Base-by-base conservation (phyloP, 2,329 filamentous ascomycete genomes). In the Tolypocladium sp. region DNA sequence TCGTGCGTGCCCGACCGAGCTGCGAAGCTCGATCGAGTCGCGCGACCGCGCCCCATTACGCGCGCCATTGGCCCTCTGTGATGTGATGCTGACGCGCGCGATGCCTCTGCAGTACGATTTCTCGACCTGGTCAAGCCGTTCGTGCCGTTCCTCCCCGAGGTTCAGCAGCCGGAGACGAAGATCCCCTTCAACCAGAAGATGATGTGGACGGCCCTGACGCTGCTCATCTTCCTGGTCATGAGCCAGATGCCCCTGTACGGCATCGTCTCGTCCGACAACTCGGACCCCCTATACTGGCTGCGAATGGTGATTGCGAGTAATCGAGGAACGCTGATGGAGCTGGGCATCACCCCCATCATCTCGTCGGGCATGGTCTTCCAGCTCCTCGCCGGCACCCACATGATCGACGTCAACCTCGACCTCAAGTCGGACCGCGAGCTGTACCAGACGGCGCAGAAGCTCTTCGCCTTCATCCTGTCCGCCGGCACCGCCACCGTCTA, bases 291-390 rank as follows among this genome's bases (percentile, higher is more conserved):
- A 71, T 99, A 99, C 86, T 99, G 94, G 94, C 85, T 99, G 73
- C 90, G 94, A 78, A 97, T 99, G 93, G 97, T 99, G 87, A 87
- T 97, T 85, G 94, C 94, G 73, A 96, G 91, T 89, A 99, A 99
- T 77, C 87, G 92, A 72, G 92, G 92, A 77, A 96, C 92, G 33
- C 76, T 96, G 75, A 96, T 96, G 92, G 92, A 96, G 74, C 74
- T 96, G 80, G 92, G 92, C 82, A 94, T 97, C 70, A 96, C 94
- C 30, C 95, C 95, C 70, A 99, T 99, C 78, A 97, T 99, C 79
- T 97, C 94, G 62, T 97, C 94, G 42, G 94, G 94, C 79, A 99
- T 99, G 94, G 92, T 99, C 72, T 99, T 99, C 87, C 94, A 99
- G 88, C 92, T 99, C 72, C 90, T 99, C 66, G 94, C 94, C 73